Evolutionary conservation across 441 rosid species (phyloP).

Genomic region (Metrosideros polymorpha): DNA sequence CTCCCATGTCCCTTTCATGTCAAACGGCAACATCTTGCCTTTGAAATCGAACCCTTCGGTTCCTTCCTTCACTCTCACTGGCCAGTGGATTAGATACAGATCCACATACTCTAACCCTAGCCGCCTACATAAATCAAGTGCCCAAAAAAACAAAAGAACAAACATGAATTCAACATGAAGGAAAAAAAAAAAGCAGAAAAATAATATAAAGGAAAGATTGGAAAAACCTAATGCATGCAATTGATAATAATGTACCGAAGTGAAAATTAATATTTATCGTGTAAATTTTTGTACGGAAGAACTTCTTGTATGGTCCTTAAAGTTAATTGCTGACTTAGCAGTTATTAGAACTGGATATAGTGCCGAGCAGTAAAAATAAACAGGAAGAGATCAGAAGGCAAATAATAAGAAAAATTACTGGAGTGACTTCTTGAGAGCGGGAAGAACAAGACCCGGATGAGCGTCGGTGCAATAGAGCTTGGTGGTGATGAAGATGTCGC

Average conservation of each 20-base stretch:
- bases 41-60: neutral
- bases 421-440: slow-evolving; percentile 2
- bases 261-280: no score
- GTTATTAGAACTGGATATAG: neutral
- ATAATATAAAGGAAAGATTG: no score
- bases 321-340: neutral
- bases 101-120: slow-evolving; percentile 1
- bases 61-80: slow-evolving; percentile 4
- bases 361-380: neutral
- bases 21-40: slow-evolving; percentile 10
- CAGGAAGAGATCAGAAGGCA: neutral
- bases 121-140: neutral
- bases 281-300: no score
- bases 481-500: slow-evolving; percentile 6
- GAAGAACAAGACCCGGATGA: slow-evolving; percentile 1
- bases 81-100: slow-evolving; percentile 19
- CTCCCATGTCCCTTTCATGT: slow-evolving; percentile 18
- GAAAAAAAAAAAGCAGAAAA: no score
- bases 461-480: slow-evolving; percentile 4
- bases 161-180: no score
- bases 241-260: no score
- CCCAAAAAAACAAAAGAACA: no score
- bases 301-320: no score
- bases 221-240: no score
- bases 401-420: neutral